These are phyloP conservation scores for Psophocarpus tetragonolobus DNA, from an alignment of 306 rosid species.

Conservation along the genomic window DNA sequence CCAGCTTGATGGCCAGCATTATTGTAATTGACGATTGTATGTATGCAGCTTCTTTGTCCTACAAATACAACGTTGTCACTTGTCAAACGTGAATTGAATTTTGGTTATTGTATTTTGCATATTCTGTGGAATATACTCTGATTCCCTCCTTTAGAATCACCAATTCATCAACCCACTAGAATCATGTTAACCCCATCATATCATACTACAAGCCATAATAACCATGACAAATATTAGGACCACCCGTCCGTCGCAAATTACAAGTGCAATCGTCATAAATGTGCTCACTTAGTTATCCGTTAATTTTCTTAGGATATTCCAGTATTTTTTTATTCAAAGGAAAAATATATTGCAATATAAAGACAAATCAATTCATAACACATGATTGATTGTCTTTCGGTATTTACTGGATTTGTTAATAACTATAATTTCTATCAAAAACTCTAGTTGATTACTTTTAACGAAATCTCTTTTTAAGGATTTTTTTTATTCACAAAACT, in stretches of 20 bases:
- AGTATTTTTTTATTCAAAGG: too few species aligned
- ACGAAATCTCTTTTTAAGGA: too few species aligned
- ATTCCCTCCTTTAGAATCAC: slow-evolving; percentile 21
- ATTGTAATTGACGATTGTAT: not conserved
- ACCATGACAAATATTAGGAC: not conserved
- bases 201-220: not conserved
- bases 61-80: not conserved
- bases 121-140: slow-evolving; percentile 36
- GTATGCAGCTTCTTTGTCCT: not conserved
- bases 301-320: too few species aligned
- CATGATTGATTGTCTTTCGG: too few species aligned
- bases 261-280: not conserved
- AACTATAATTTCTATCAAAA: too few species aligned
- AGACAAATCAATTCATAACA: too few species aligned
- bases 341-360: too few species aligned
- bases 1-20: not conserved
- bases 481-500: too few species aligned
- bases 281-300: not conserved
- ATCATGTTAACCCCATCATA: not conserved
- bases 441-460: too few species aligned
- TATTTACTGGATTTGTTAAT: too few species aligned
- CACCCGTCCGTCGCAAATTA: slow-evolving; percentile 13
- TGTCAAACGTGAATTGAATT: not conserved
- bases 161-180: not conserved
- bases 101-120: slow-evolving; percentile 1